A percentile compares a stretch with the other conserved stretches of the same genome.
Evolutionary conservation across 78 protist genomes (phyloP).

Genomic region (Guillardia theta): DNA sequence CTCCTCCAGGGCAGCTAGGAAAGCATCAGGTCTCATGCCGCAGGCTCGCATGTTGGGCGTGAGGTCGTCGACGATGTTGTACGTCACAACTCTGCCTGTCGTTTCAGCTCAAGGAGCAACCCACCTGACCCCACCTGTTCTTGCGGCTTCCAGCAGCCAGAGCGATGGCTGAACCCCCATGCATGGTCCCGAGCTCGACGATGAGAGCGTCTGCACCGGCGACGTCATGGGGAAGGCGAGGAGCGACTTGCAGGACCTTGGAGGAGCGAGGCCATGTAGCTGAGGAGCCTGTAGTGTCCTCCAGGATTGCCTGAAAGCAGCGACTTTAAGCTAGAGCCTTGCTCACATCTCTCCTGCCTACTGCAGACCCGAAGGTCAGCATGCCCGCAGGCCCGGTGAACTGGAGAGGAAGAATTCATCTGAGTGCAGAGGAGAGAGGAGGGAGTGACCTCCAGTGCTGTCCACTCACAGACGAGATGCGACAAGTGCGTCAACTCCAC

Average conservation of each 20-base stretch:
- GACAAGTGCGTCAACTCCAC: not conserved
- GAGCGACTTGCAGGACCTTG: no score
- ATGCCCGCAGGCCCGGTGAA: not conserved
- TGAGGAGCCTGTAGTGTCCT: not conserved
- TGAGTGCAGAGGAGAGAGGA: not conserved
- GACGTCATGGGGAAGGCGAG: no score
- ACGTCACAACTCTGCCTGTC: not conserved
- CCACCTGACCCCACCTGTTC: not conserved
- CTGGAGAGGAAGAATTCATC: not conserved
- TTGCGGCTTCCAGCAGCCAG: not conserved
- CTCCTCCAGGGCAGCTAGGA: not conserved
- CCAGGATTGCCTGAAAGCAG: not conserved
- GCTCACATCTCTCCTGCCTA: no score
- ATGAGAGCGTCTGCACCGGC: conserved; percentile 4
- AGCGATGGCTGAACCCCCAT: not conserved
- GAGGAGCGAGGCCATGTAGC: not conserved
- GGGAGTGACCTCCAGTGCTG: not conserved
- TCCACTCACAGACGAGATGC: conserved; percentile 39
- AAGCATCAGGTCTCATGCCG: not conserved
- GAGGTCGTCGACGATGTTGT: conserved; percentile 30
- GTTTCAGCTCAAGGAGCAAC: not conserved
- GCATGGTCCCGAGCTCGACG: conserved; percentile 19
- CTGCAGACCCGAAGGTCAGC: not conserved
- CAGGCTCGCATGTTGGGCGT: not conserved
- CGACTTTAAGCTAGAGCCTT: no score